Conservation (phyloP, 306 rosid species). For the Quillaja saponaria region DNA sequence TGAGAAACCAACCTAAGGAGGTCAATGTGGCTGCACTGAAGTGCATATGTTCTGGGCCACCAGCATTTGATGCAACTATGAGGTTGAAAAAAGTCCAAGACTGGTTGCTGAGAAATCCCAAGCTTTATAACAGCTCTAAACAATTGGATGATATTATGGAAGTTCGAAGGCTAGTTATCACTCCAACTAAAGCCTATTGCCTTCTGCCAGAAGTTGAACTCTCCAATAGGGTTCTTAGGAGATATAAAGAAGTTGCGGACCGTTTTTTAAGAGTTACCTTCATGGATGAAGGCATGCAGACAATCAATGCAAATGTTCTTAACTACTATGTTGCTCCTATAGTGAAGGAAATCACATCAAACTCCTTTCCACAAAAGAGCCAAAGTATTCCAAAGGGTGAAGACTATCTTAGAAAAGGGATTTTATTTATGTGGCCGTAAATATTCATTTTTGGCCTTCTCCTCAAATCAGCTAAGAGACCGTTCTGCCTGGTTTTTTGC, state of each 20-base stretch:
- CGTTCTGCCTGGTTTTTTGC: conserved; percentile 95
- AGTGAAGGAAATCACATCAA: conserved; percentile 63
- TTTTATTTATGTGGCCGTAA: conserved; percentile 66
- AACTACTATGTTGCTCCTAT: conserved; percentile 68
- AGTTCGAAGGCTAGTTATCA: conserved; percentile 76
- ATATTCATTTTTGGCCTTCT: conserved; percentile 78
- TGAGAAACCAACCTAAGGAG: conserved; percentile 57
- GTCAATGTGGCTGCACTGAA: conserved; percentile 77
- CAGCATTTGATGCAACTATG: conserved; percentile 60
- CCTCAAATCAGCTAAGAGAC: conserved; percentile 82
- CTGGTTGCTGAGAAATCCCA: conserved; percentile 70
- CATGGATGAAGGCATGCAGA: conserved; percentile 92
- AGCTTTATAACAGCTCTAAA: conserved; percentile 56
- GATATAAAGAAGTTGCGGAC: conserved; percentile 62
- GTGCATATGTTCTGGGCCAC: conserved; percentile 63
- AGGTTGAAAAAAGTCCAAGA: conserved; percentile 64
- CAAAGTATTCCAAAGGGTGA: conserved; percentile 53
- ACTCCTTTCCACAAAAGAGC: conserved; percentile 62
- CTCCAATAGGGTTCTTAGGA: conserved; percentile 80
- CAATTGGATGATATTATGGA: conserved; percentile 57
- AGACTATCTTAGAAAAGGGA: conserved; percentile 51
- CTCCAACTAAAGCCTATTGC: conserved; percentile 87
- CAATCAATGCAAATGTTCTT: conserved; percentile 56
- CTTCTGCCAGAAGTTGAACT: conserved; percentile 78
- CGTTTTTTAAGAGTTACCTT: conserved; percentile 80